Evolutionary conservation across 805 yeast genomes (phyloP).

Genomic region (Ogataea ganodermae): DNA sequence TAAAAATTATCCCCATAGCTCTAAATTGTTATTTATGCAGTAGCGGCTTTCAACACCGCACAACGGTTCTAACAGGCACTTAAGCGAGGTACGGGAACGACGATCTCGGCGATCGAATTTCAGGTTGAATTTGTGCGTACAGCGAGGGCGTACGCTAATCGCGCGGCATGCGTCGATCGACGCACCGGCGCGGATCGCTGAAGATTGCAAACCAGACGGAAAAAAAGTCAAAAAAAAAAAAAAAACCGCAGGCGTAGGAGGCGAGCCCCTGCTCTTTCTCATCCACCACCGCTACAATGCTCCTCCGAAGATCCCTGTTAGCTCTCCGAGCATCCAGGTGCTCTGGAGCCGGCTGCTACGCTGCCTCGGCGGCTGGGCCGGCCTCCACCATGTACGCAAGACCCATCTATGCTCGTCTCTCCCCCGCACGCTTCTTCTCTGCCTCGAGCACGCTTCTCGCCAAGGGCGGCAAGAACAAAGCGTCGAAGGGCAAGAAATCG

Average conservation of each 20-base stretch:
- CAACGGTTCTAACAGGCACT: no score
- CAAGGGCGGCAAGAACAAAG: conserved; percentile 15
- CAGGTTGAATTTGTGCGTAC: no score
- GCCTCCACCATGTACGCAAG: no score
- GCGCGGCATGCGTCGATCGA: conserved; percentile 1
- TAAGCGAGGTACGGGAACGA: neutral
- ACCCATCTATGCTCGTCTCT: neutral
- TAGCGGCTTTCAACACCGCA: no score
- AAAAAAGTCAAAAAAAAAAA: neutral
- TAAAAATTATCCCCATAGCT: no score
- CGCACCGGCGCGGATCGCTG: neutral
- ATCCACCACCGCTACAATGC: neutral
- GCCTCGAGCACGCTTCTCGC: neutral
- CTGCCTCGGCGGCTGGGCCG: neutral
- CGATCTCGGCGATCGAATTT: no score
- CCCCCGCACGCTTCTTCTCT: neutral
- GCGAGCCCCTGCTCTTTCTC: neutral
- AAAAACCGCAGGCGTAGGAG: neutral
- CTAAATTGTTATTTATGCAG: no score
- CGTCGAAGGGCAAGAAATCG: conserved; percentile 16
- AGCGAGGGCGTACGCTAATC: no score
- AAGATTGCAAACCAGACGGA: no score
- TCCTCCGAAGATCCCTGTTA: neutral
- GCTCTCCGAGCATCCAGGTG: neutral
- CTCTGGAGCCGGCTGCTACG: neutral